Percentiles rank a stretch among this genome's conserved stretches.
These are phyloP conservation scores for Shiraia sp. DNA, from an alignment of 2,329 filamentous ascomycete genomes.

Conservation along the genomic window DNA sequence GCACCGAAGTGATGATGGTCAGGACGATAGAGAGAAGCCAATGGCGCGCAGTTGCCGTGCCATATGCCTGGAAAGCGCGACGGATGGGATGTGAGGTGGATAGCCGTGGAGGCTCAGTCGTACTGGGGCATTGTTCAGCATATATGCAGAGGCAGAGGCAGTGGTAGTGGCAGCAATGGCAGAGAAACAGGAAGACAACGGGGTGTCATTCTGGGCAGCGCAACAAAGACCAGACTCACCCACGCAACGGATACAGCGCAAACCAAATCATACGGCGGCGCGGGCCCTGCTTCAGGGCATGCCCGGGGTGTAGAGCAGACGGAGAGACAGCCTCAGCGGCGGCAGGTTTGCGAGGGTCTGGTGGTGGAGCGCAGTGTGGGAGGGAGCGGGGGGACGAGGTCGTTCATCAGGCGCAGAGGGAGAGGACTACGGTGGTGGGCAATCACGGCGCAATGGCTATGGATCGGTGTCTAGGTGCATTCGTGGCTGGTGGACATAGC, in stretches of 20 bases:
- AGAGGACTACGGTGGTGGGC: conserved; percentile 2
- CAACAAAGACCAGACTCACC: conserved; percentile 55
- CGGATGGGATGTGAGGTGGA: conserved; percentile 68
- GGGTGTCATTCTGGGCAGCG: conserved; percentile 7
- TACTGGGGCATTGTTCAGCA: conserved; percentile 54
- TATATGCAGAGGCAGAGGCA: not conserved
- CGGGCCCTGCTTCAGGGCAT: conserved; percentile 28
- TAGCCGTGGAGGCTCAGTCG: conserved; percentile 72
- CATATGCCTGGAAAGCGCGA: conserved; percentile 68
- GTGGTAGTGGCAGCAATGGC: not conserved
- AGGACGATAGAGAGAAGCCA: conserved; percentile 74
- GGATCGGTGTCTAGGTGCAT: not conserved
- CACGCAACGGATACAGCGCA: conserved; percentile 74
- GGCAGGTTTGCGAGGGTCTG: conserved; percentile 29
- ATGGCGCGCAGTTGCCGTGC: conserved; percentile 70
- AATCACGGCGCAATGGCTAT: not conserved
- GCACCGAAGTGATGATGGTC: conserved; percentile 70
- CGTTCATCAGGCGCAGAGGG: conserved; percentile 23
- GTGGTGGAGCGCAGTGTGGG: conserved; percentile 23
- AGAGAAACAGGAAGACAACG: conserved; percentile 6
- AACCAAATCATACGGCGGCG: conserved; percentile 69
- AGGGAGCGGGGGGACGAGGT: conserved; percentile 28
- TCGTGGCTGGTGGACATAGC: not conserved
- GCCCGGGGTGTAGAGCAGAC: conserved; percentile 14
- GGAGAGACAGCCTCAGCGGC: conserved; percentile 9